Percentiles rank a stretch among this genome's conserved stretches.
Evolutionary conservation across 2,329 filamentous ascomycete genomes (phyloP).

Genomic region (Dactylellina cionopaga): DNA sequence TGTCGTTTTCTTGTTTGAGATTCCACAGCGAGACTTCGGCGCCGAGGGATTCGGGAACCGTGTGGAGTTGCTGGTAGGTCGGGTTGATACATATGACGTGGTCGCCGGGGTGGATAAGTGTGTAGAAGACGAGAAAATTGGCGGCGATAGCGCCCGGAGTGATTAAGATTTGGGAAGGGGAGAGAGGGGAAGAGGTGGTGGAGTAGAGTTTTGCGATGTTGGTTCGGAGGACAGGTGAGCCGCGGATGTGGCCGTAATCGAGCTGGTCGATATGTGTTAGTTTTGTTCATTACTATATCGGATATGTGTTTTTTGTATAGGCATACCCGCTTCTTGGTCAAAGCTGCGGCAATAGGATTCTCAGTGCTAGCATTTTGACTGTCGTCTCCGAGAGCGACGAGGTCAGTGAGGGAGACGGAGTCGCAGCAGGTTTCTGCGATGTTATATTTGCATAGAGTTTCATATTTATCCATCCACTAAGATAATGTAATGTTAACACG

Average conservation of each 20-base stretch:
- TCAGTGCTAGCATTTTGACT: constrained; percentile 55
- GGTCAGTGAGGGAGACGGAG: constrained; percentile 76
- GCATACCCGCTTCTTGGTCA: constrained; percentile 54
- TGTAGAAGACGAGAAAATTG: constrained; percentile 83
- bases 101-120: constrained; percentile 76
- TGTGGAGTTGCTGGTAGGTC: constrained; percentile 85
- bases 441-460: constrained; percentile 71
- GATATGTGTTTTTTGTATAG: neutral
- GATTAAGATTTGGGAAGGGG: constrained; percentile 75
- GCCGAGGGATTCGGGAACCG: constrained; percentile 77
- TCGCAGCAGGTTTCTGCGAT: constrained; percentile 82
- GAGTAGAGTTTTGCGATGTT: constrained; percentile 75
- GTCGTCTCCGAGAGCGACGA: constrained; percentile 66
- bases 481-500: neutral
- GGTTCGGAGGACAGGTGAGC: constrained; percentile 71
- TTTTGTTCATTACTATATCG: no score
- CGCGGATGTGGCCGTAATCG: constrained; percentile 78
- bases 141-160: constrained; percentile 83
- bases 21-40: constrained; percentile 82
- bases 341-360: constrained; percentile 28
- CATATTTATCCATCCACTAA: constrained; percentile 73
- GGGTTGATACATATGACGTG: constrained; percentile 89
- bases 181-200: constrained; percentile 64
- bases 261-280: constrained; percentile 66
- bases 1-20: constrained; percentile 68